These are phyloP conservation scores for Pleomassaria siparia DNA, from an alignment of 2,329 filamentous ascomycete species.

Conservation along the genomic window DNA sequence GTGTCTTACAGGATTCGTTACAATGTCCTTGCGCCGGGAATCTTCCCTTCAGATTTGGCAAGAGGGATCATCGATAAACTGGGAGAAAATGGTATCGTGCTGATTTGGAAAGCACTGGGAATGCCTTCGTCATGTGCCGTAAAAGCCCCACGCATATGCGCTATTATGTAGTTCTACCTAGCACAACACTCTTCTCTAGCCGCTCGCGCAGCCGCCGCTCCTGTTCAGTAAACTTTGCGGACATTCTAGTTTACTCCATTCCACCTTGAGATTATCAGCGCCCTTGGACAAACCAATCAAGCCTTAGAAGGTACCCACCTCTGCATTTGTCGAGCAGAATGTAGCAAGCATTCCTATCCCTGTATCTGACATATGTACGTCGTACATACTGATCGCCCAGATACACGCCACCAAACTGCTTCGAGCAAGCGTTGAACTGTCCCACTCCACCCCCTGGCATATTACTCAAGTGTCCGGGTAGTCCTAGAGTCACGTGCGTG, in stretches of 20 bases:
- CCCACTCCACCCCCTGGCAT: slow-evolving; percentile 1
- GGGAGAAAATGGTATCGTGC: not conserved
- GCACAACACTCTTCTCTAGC: not conserved
- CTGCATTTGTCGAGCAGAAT: not conserved
- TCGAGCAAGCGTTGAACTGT: not conserved
- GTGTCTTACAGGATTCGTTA: slow-evolving; percentile 1
- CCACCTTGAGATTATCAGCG: not conserved
- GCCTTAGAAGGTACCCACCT: not conserved
- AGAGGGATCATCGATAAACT: not conserved
- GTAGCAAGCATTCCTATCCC: slow-evolving; percentile 1
- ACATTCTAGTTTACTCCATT: not conserved
- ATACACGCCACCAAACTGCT: slow-evolving; percentile 1
- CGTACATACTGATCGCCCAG: slow-evolving; percentile 1
- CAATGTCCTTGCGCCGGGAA: not conserved
- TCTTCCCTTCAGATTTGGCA: not conserved
- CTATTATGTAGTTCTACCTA: not conserved
- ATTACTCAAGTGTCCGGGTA: too few relatives aligned
- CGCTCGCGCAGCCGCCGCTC: not conserved
- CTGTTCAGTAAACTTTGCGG: slow-evolving; percentile 1
- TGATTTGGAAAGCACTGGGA: too few relatives aligned
- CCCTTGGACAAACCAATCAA: slow-evolving; percentile 2
- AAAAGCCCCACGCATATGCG: too few relatives aligned
- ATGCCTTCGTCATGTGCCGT: too few relatives aligned
- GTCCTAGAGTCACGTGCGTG: too few relatives aligned
- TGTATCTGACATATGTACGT: too few relatives aligned